phyloP scores from a whole-genome alignment of 2,329 filamentous ascomycete genomes.

The Periconia sp. region DNA sequence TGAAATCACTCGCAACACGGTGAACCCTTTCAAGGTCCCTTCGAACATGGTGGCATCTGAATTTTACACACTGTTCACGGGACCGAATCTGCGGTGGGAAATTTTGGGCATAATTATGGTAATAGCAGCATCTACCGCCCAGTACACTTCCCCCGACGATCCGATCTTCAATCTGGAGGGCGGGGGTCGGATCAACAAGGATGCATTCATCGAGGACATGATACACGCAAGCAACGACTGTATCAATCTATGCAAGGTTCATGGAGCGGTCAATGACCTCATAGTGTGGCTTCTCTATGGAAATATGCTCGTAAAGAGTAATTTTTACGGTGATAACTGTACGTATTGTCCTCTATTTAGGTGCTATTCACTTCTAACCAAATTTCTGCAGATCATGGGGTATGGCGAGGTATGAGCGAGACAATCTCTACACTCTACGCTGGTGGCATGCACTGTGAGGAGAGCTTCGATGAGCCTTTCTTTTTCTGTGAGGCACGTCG shows the following conservation, averaged over 20 bases:
- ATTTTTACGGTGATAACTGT: constrained; percentile 41
- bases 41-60: constrained; percentile 31
- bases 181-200: constrained; percentile 31
- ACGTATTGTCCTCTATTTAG: constrained; percentile 4
- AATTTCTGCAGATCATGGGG: constrained; percentile 36
- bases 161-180: constrained; percentile 34
- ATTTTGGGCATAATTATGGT: constrained; percentile 32
- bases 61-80: constrained; percentile 38
- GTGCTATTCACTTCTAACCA: constrained; percentile 6
- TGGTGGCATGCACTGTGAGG: constrained; percentile 39
- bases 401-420: constrained; percentile 37
- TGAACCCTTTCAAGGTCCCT: constrained; percentile 34
- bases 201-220: constrained; percentile 36
- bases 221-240: constrained; percentile 40
- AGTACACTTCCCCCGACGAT: constrained; percentile 33
- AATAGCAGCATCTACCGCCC: constrained; percentile 31
- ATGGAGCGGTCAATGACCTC: constrained; percentile 40
- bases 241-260: constrained; percentile 37
- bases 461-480: constrained; percentile 28
- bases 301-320: constrained; percentile 34
- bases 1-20: constrained; percentile 36
- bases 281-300: constrained; percentile 38
- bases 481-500: constrained; percentile 36
- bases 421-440: constrained; percentile 31
- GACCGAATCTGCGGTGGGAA: constrained; percentile 39